Base-by-base conservation (phyloP, 805 yeast species). In the Metschnikowia matae region DNA sequence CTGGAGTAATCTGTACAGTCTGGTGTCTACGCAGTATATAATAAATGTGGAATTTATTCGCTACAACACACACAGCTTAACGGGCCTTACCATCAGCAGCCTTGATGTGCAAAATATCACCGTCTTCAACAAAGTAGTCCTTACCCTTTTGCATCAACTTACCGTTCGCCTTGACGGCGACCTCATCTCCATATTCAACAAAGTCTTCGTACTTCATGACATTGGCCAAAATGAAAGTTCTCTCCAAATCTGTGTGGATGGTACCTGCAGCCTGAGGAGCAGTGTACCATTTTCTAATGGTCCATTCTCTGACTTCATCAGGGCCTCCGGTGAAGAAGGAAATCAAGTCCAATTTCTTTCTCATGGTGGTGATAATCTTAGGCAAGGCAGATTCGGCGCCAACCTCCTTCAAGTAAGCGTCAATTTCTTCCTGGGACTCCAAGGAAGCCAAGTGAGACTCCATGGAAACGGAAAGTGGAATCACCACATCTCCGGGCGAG, bases 201-300 rank as follows among this genome's bases (percentile, higher is more conserved):
- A 85, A 67, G 59, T 87, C 94, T 4, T 78, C 74, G 64, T 78
- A 85, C 60, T 85, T 85, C 62, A 80, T 77, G 29, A 90, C 87
- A 50, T 84, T 82, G 8, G 94, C 95, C 62, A 81, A 80, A 43
- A 90, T 81, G 64, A 90, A 90, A 0, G 95, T 87, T 60, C 84
- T 81, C 69, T 85, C 84, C 49, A 89, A 70, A 65, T 89, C 97
- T 6, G 89, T 85, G 65, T 90, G 97, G 52, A 90, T 90, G 33
- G 85, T 84, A 20, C 91, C 95, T 0, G 97, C 97, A 2, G 96
- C 96, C 54, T 87, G 87, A 36, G 92, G 91, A 1, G 96, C 96
- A 35, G 81, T 79, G 15, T 86, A 79, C 31, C 89, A 88, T 46
- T 75, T 74, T 63, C 91, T 78, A 48, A 90, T 76, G 15, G 90